Conservation (phyloP, 208 protist species). For the Porcisia hertigi region DNA sequence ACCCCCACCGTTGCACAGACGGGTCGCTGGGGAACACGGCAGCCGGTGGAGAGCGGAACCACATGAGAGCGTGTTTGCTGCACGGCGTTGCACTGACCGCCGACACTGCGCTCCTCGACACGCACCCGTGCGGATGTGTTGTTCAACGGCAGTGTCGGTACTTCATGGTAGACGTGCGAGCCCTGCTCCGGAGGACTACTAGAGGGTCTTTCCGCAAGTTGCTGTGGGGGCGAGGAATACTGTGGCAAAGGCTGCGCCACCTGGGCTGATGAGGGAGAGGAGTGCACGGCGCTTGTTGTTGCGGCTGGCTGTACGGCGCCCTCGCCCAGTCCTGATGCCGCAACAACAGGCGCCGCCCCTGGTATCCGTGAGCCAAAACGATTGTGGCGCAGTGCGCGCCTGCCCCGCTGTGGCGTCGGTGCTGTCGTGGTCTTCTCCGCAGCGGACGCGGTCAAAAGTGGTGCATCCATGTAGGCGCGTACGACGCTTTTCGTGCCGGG, state of each 20-base stretch:
- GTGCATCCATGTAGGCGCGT: constrained; percentile 18
- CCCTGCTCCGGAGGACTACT: background rate
- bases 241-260: background rate
- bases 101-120: background rate
- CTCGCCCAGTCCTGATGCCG: background rate
- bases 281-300: background rate
- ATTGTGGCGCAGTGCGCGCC: background rate
- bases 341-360: background rate
- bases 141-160: background rate
- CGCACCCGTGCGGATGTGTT: background rate
- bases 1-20: constrained; percentile 3
- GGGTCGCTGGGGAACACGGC: background rate
- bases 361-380: background rate
- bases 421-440: background rate
- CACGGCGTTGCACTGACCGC: background rate
- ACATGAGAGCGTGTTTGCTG: background rate
- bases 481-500: constrained; percentile 25
- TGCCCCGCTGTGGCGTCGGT: background rate
- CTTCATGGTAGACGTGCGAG: background rate
- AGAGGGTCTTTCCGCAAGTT: background rate
- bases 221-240: background rate
- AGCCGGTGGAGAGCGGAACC: background rate
- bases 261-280: background rate
- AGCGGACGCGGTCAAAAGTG: background rate
- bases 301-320: background rate